A percentile compares a stretch with the other conserved stretches of the same genome.
Conservation (phyloP, 805 yeast species). For the Yarrowia divulgata region DNA sequence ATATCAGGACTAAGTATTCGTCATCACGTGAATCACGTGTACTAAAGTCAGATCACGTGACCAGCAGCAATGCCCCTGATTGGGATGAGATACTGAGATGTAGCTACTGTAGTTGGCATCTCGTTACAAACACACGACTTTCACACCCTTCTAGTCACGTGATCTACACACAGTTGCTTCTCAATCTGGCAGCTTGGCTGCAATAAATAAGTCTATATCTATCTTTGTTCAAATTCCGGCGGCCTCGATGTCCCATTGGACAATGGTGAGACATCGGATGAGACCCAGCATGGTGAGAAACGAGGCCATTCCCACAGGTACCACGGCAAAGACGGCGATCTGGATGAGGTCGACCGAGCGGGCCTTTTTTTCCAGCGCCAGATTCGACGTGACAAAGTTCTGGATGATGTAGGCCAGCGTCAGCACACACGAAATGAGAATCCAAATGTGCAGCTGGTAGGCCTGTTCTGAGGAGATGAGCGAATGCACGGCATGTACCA, state of each 20-base stretch:
- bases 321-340: slow-evolving; percentile 94
- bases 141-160: too few relatives aligned
- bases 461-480: slow-evolving; percentile 74
- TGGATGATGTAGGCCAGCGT: slow-evolving; percentile 84
- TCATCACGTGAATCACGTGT: too few relatives aligned
- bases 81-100: too few relatives aligned
- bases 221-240: slow-evolving; percentile 25
- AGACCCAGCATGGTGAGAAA: slow-evolving; percentile 89
- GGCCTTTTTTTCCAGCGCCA: slow-evolving; percentile 54
- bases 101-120: too few relatives aligned
- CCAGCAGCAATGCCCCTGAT: too few relatives aligned
- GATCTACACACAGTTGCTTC: too few relatives aligned
- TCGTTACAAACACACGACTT: too few relatives aligned
- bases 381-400: slow-evolving; percentile 80
- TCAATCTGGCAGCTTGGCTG: neutral
- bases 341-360: slow-evolving; percentile 86
- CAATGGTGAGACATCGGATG: slow-evolving; percentile 73
- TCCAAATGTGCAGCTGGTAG: slow-evolving; percentile 89
- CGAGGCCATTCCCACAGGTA: slow-evolving; percentile 96
- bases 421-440: slow-evolving; percentile 81
- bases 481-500: slow-evolving; percentile 71
- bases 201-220: slow-evolving; percentile 28
- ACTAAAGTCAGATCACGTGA: too few relatives aligned
- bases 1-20: too few relatives aligned
- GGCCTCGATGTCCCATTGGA: slow-evolving; percentile 63